These are phyloP conservation scores for Heliamphora pulchella DNA, from an alignment of 179 eudicot genomes.

Conservation along the genomic window DNA sequence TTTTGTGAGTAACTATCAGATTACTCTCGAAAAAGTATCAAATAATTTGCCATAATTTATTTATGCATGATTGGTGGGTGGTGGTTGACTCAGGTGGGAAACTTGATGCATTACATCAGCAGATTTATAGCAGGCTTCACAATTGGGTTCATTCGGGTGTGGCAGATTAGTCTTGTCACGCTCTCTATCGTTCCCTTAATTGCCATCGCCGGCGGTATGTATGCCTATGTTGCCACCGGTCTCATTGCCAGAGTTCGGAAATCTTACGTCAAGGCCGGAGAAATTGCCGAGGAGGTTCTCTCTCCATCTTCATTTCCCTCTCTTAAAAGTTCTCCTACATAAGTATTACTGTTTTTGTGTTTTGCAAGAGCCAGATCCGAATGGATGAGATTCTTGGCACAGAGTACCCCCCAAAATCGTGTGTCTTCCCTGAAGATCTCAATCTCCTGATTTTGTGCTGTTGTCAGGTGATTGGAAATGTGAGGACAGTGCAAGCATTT, in stretches of 20 bases:
- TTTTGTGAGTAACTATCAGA: too few species aligned
- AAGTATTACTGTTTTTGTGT: too few species aligned
- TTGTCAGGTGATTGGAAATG: conserved; percentile 72
- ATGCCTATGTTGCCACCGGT: conserved; percentile 78
- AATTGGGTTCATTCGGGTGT: conserved; percentile 75
- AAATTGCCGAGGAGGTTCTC: conserved; percentile 83
- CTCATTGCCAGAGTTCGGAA: conserved; percentile 79
- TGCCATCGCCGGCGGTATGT: conserved; percentile 83
- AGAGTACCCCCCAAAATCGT: too few species aligned
- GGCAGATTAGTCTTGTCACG: conserved; percentile 93
- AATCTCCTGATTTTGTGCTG: neutral
- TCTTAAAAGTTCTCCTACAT: neutral
- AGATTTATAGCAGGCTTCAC: conserved; percentile 79
- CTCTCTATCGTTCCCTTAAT: conserved; percentile 84
- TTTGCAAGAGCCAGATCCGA: too few species aligned
- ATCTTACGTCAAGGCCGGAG: conserved; percentile 82
- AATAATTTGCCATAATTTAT: too few species aligned
- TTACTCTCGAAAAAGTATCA: too few species aligned
- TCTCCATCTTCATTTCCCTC: conserved; percentile 1
- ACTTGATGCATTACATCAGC: conserved; percentile 82
- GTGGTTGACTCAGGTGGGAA: conserved; percentile 60
- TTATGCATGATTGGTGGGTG: neutral
- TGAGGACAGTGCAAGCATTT: conserved; percentile 95
- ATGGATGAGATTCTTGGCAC: too few species aligned
- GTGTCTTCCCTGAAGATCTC: too few species aligned